phyloP scores from a whole-genome alignment of 1,284 basidiomycete species.

The Malassezia equina region DNA sequence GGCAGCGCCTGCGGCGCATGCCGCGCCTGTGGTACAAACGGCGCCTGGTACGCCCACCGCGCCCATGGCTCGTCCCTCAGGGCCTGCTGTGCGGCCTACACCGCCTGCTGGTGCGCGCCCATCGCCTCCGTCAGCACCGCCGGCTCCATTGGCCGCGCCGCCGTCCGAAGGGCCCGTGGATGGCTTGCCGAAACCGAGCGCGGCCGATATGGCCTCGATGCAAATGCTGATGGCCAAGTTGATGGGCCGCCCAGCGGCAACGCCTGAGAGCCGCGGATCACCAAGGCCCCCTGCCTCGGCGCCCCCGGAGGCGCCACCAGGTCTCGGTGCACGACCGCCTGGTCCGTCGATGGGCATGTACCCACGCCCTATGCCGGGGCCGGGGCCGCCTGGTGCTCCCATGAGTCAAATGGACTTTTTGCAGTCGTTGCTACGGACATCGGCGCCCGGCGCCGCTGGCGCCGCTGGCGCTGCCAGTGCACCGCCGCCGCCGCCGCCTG shows the following conservation, averaged over 20 bases:
- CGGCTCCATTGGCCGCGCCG: not conserved
- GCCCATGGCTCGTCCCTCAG: not conserved
- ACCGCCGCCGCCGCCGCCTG: not conserved
- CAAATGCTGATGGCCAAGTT: slow-evolving; percentile 47
- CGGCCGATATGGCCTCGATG: slow-evolving; percentile 43
- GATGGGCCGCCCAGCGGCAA: slow-evolving; percentile 13
- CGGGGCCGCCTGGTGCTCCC: not conserved
- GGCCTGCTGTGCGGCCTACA: too few species aligned
- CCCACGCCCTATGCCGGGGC: not conserved
- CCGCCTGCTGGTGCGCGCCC: too few species aligned
- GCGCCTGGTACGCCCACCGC: not conserved
- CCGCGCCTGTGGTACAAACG: too few species aligned
- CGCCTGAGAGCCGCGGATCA: not conserved
- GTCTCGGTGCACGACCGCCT: not conserved
- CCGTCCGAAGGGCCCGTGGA: slow-evolving; percentile 4
- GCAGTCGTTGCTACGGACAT: slow-evolving; percentile 3
- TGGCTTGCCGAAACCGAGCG: slow-evolving; percentile 14
- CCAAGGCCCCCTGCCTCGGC: not conserved
- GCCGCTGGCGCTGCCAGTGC: not conserved
- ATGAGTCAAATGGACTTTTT: slow-evolving; percentile 1
- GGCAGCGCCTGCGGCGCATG: too few species aligned
- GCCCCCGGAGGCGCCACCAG: not conserved
- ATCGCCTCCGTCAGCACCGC: too few species aligned
- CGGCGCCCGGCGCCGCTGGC: not conserved
- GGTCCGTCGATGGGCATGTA: slow-evolving; percentile 1